phyloP scores from a whole-genome alignment of 164 flowering plant genomes.

The Annona cherimola region DNA sequence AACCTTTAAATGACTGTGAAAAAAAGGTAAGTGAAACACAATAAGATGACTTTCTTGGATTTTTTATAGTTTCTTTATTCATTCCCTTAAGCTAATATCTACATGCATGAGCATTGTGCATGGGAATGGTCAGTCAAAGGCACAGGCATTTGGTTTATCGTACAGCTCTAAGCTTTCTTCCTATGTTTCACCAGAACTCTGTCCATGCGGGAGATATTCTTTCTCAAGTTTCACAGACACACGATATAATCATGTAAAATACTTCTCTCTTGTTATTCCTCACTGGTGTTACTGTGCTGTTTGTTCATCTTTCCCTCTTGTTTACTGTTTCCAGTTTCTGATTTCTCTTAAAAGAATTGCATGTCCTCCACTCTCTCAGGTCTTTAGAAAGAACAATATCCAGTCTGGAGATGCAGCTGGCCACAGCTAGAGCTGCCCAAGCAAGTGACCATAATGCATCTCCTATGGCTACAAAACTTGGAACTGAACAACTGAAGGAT shows the following conservation, averaged over 20 bases:
- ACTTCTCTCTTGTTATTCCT: slow-evolving; percentile 7
- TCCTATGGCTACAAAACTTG: slow-evolving; percentile 27
- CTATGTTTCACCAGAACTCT: slow-evolving; percentile 41
- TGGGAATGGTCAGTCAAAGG: not conserved
- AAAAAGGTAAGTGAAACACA: slow-evolving; percentile 43
- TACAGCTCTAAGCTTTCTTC: slow-evolving; percentile 5
- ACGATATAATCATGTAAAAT: slow-evolving; percentile 62
- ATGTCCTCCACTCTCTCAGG: slow-evolving; percentile 38
- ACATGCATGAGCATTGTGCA: not conserved
- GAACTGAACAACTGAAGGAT: slow-evolving; percentile 29
- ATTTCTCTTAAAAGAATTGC: not conserved
- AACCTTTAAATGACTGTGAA: slow-evolving; percentile 45
- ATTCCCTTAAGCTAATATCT: not conserved
- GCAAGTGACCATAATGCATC: slow-evolving; percentile 38
- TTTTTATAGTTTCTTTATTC: not conserved
- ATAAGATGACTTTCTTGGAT: not conserved
- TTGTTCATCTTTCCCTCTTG: not conserved
- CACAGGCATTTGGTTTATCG: not conserved
- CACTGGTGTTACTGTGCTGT: not conserved
- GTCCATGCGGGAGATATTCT: slow-evolving; percentile 46
- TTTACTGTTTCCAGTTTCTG: not conserved
- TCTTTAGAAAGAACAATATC: slow-evolving; percentile 81
- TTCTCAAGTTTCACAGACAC: slow-evolving; percentile 67
- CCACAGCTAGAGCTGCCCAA: slow-evolving; percentile 70
- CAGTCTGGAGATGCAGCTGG: slow-evolving; percentile 75